phyloP scores from a whole-genome alignment of 2,329 filamentous ascomycete species.

The Aspergillus sp. region DNA sequence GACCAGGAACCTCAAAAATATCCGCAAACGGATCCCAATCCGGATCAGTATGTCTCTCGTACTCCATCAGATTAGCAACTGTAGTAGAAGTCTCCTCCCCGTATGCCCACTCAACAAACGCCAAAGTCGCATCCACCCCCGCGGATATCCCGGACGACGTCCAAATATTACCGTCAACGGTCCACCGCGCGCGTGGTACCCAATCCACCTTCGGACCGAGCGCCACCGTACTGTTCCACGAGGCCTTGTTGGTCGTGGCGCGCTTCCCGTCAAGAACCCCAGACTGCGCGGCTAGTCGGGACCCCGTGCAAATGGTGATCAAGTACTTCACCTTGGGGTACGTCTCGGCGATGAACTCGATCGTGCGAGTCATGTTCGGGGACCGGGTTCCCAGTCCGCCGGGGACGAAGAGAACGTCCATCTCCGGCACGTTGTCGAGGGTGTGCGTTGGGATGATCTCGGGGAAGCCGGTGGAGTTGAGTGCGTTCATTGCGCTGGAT shows the following conservation, averaged over 20 bases:
- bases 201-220: conserved; percentile 57
- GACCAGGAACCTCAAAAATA: neutral
- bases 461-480: conserved; percentile 27
- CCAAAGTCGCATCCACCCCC: conserved; percentile 62
- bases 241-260: conserved; percentile 67
- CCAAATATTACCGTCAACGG: conserved; percentile 66
- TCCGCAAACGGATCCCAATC: neutral
- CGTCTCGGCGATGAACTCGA: conserved; percentile 48
- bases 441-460: conserved; percentile 54
- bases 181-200: conserved; percentile 63
- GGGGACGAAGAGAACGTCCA: conserved; percentile 67
- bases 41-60: conserved; percentile 32
- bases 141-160: conserved; percentile 63
- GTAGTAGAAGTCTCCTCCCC: conserved; percentile 51
- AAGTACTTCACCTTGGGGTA: conserved; percentile 55
- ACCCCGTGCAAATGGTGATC: conserved; percentile 67
- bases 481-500: conserved; percentile 17
- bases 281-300: conserved; percentile 57
- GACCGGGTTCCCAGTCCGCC: conserved; percentile 56
- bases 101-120: conserved; percentile 56
- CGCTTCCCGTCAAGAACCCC: conserved; percentile 60
- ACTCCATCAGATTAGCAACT: conserved; percentile 57
- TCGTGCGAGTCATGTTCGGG: conserved; percentile 32
- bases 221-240: conserved; percentile 51
- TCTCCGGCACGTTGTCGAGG: conserved; percentile 51